Base-by-base conservation (phyloP, 2,329 filamentous ascomycete species). In the Verticillium alfalfae region DNA sequence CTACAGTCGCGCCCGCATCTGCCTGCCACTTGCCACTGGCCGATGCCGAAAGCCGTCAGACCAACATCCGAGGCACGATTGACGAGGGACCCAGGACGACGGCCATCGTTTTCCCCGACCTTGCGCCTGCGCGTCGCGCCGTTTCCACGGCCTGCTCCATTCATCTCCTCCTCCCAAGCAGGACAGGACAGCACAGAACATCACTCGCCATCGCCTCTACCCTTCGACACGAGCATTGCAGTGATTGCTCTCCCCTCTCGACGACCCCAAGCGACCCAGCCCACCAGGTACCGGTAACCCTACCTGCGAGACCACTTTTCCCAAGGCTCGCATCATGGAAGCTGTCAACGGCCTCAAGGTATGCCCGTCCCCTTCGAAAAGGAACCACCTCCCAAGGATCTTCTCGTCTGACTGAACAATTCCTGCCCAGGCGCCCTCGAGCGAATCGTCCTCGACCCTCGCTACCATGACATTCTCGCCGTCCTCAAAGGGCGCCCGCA, bases 401-500 rank as follows among this genome's bases (percentile, higher is more conserved):
- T 31, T 3, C 4, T 31, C 26, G 26, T 31, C 26, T 31, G 26
- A 31, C 26, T 31, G 26, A 31, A 31, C 26, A 31, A 31, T 31
- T 31, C 26, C 26, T 31, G 26, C 4, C 26, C 70, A 94, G 90
- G 81, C 83, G 81, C 84, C 64, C 78, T 93, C 68, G 92, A 96
- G 79, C 84, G 84, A 68, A 82, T 97, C 61, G 81, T 93, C 67
- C 85, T 95, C 65, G 88, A 98, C 73, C 93, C 93, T 6, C 84
- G 87, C 67, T 91, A 97, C 78, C 92, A 95, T 70, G 92, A 95
- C 70, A 75, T 93, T 61, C 85, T 99, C 65, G 87, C 91, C 62
- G 83, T 99, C 67, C 75, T 97, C 75, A 99, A 99, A 99, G 84
- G 92, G 88, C 70, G 90, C 95, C 67, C 92, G 95, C 78, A 99